Percentiles rank a stretch among this genome's conserved stretches.
Conservation (phyloP, 352 stramenopile genomes). For the Globisporangium mamillatum region DNA sequence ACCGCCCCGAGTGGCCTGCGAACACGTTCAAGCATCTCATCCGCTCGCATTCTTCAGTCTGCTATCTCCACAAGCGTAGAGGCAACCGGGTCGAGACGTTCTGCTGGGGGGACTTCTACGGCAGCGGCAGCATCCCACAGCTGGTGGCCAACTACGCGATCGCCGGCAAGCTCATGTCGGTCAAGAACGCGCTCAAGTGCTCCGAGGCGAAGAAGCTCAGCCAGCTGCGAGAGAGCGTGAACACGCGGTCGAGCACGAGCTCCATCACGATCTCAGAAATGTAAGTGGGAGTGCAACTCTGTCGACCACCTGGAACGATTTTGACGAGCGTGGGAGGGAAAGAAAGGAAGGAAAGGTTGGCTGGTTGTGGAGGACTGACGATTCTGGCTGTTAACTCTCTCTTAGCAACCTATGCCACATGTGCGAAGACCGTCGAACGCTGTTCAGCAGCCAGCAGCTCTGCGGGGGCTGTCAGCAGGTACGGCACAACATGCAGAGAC, state of each 20-base stretch:
- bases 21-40: conserved; percentile 47
- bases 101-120: conserved; percentile 24
- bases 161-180: conserved; percentile 20
- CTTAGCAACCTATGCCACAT: conserved; percentile 17
- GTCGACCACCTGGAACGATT: neutral
- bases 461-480: conserved; percentile 38
- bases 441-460: conserved; percentile 11
- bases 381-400: neutral
- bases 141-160: conserved; percentile 15
- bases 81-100: conserved; percentile 37
- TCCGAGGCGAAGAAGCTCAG: conserved; percentile 11
- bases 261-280: conserved; percentile 10
- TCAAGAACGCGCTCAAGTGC: conserved; percentile 17
- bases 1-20: conserved; percentile 46
- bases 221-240: neutral
- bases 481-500: neutral
- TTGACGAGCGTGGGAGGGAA: neutral
- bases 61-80: conserved; percentile 38
- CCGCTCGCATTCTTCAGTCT: conserved; percentile 38
- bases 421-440: neutral
- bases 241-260: neutral
- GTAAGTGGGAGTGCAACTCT: neutral
- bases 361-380: neutral
- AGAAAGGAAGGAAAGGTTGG: neutral
- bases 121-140: conserved; percentile 16